These are phyloP conservation scores for Wickerhamomyces sp. DNA, from an alignment of 1,139 yeast species.

Conservation along the genomic window DNA sequence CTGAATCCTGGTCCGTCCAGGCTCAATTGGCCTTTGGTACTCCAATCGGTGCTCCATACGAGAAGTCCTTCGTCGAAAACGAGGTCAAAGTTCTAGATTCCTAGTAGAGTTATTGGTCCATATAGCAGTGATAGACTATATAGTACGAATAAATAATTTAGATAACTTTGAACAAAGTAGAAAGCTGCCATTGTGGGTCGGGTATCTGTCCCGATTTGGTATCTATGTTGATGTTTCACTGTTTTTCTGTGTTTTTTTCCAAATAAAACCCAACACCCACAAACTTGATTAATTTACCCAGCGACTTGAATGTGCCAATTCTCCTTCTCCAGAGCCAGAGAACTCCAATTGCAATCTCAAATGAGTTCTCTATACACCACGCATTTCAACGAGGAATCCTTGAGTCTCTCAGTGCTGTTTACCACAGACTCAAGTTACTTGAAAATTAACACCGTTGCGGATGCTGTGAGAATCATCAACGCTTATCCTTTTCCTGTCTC, in stretches of 20 bases:
- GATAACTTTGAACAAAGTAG: too few species aligned
- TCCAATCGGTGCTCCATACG: slow-evolving; percentile 29
- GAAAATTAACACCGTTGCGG: not conserved
- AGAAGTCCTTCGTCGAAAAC: slow-evolving; percentile 32
- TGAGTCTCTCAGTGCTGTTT: not conserved
- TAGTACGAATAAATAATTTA: not conserved
- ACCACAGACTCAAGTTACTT: not conserved
- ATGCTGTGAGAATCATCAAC: not conserved
- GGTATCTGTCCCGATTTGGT: too few species aligned
- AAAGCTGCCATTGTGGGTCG: too few species aligned
- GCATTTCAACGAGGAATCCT: not conserved
- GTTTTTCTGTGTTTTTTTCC: too few species aligned
- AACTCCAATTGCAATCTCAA: not conserved
- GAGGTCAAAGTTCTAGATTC: slow-evolving; percentile 27
- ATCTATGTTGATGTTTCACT: too few species aligned
- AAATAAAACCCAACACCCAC: too few species aligned
- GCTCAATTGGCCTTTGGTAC: slow-evolving; percentile 43
- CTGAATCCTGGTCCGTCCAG: slow-evolving; percentile 36
- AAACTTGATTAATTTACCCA: too few species aligned
- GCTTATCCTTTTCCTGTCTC: too few species aligned
- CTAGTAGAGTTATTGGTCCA: too few species aligned
- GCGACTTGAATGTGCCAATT: slow-evolving; percentile 1
- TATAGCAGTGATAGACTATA: too few species aligned
- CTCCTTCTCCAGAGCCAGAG: not conserved
- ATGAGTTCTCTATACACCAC: not conserved